Base-by-base conservation (phyloP, 2,329 filamentous ascomycete species). In the Pseudopyrenochaeta lycopersici region DNA sequence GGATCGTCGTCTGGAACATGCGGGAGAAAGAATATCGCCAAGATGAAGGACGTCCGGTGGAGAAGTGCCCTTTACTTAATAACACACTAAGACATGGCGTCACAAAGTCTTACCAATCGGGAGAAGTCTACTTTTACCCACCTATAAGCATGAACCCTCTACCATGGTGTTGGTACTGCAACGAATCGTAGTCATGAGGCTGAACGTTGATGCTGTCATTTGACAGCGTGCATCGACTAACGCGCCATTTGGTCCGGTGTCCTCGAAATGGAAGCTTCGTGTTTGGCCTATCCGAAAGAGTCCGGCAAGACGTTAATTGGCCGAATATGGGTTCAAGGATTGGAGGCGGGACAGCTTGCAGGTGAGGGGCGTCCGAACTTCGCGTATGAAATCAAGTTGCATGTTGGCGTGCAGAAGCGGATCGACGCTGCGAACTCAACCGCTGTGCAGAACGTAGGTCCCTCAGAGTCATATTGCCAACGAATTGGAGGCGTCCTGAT, bases 231-330 rank as follows among this genome's bases (percentile, higher is more conserved):
- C 50, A 56, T 48, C 21, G 29, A 31, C 43, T 35, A 35, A 55
- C 59, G 46, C 52, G 51, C 41, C 10, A 4, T 57, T 27, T 46
- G 32, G 27, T 64, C 62, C 64, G 64, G 64, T 66, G 55, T 56
- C 27, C 27, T 48, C 42, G 27, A 49, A 46, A 39, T 38, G 29
- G 38, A 12, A 48, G 20, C 46, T 36, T 46, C 48, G 36, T 31
- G 29, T 36, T 49, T 32, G 27, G 27, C 43, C 15, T 21, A 5
- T 35, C 47, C 35, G 39, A 45, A 14, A 11, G 18, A 35, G 23
- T 54, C 53, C 56, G 33, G 12, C 6, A 42, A 20, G 14, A 20
- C 45, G 35, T 38, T 27, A 20, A 61, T 64, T 62, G 52, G 58
- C 15, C 23, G 15, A 6, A 9, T 20, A 18, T 11, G 9, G 5